These are phyloP conservation scores for Chenopodium berlandieri DNA, from an alignment of 148 eudicot genomes.

Conservation along the genomic window DNA sequence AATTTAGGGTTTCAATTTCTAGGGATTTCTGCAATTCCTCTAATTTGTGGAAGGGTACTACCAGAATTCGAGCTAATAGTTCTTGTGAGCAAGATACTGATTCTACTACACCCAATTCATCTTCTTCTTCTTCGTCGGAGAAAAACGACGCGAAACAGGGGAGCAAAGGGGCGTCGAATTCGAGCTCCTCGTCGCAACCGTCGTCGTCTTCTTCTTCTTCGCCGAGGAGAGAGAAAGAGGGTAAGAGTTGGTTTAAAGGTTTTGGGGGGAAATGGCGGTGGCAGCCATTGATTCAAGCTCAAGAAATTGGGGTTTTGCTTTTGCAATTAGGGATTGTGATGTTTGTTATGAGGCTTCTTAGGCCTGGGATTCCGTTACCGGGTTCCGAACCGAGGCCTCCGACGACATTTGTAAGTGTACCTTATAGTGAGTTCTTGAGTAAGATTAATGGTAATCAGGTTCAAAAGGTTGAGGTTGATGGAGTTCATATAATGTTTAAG, in stretches of 20 bases:
- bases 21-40: constrained; percentile 19
- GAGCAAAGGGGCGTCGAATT: constrained; percentile 27
- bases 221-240: constrained; percentile 52
- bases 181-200: constrained; percentile 33
- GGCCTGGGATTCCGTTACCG: constrained; percentile 75
- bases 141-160: constrained; percentile 42
- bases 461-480: constrained; percentile 93
- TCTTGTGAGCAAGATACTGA: constrained; percentile 65
- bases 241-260: constrained; percentile 50
- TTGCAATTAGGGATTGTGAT: constrained; percentile 77
- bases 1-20: constrained; percentile 44
- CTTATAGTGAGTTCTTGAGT: constrained; percentile 82
- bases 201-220: constrained; percentile 20
- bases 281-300: constrained; percentile 81
- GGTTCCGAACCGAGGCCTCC: constrained; percentile 66
- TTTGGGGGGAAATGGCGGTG: constrained; percentile 53
- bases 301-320: constrained; percentile 66
- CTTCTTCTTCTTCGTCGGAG: constrained; percentile 34
- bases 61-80: constrained; percentile 42
- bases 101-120: constrained; percentile 23
- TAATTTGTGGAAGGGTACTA: constrained; percentile 22
- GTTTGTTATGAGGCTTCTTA: constrained; percentile 68
- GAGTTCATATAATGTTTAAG: constrained; percentile 77
- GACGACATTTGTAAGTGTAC: constrained; percentile 63
- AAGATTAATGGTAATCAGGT: constrained; percentile 69